A percentile compares a stretch with the other conserved stretches of the same genome.
phyloP scores from a whole-genome alignment of 1,284 basidiomycete species.

The Pholiota adiposa region DNA sequence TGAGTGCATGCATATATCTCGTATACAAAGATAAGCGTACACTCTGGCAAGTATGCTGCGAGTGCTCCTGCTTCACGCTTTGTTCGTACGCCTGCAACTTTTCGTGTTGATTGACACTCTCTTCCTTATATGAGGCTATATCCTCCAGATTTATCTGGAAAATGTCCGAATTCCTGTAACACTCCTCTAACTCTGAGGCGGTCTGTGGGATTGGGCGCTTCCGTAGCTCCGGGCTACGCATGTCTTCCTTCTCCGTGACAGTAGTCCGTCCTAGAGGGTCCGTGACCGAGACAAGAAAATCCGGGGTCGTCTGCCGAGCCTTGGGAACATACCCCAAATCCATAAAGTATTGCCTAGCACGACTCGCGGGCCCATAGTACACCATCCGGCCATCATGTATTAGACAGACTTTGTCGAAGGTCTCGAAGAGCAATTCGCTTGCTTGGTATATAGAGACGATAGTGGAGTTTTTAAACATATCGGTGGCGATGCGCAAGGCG shows the following conservation, averaged over 20 bases:
- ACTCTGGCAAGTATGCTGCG: constrained; percentile 37
- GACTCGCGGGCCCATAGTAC: constrained; percentile 63
- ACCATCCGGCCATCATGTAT: constrained; percentile 73
- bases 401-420: constrained; percentile 73
- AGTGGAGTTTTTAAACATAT: constrained; percentile 50
- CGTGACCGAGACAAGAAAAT: constrained; percentile 51
- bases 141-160: constrained; percentile 41
- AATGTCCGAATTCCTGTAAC: constrained; percentile 43
- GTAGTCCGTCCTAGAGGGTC: constrained; percentile 55
- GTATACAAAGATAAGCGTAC: constrained; percentile 23
- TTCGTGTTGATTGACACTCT: constrained; percentile 38
- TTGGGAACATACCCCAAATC: constrained; percentile 62
- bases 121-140: constrained; percentile 43
- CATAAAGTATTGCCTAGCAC: constrained; percentile 70
- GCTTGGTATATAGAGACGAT: constrained; percentile 78
- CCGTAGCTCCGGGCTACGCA: background rate
- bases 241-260: constrained; percentile 16
- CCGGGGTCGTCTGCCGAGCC: constrained; percentile 40
- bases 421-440: constrained; percentile 52
- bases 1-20: background rate
- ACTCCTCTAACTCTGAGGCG: constrained; percentile 56
- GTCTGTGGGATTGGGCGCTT: constrained; percentile 55
- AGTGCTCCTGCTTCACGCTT: constrained; percentile 51
- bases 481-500: constrained; percentile 63
- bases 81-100: constrained; percentile 41